Base-by-base conservation (phyloP, 106 monocot species). In the Vanilla planifolia region DNA sequence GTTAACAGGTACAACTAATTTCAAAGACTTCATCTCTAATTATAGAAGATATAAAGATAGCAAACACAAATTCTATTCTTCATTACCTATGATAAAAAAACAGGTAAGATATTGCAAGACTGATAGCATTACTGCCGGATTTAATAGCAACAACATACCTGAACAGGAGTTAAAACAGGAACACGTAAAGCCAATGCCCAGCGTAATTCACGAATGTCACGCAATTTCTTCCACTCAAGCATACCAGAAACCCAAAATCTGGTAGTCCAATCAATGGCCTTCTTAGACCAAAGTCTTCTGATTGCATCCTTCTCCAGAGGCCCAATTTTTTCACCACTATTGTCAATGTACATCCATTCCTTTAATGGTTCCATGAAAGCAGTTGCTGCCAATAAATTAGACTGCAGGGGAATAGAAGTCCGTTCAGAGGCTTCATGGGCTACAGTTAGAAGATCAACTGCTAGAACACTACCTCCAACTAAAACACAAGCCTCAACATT, bases 301-400 rank as follows among this genome's bases (percentile, higher is more conserved):
- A 98, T 65, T 32, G 88, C 91, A 77, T 98, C 92, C 66, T 98
- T 98, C 68, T 88, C 98, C 40, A 92, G 50, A 26, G 98, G 98
- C 6, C 98, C 98, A 65, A 82, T 71, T 75, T 85, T 68, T 43
- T 14, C 46, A 36, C 85, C 88, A 60, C 88, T 88, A 52, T 82
- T 87, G 50, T 92, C 85, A 65, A 88, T 70, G 46, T 82, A 76
- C 98, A 85, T 82, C 98, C 98, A 98, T 63, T 98, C 98, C 51
- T 98, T 98, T n/a, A 81, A 67, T 42, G 98, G 92, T 67, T 98
- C 98, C 92, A 92, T 92, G 75, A 92, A 98, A 64, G 98, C 98
- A 43, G 82, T 85, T 32, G 98, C 91, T 26, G 98, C 98, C 33
- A 98, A 85, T 67, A 98, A 82, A 67, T 98, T 98, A 41, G 92